Conservation (phyloP, 352 stramenopile species). For the Hyphochytrium catenoides region DNA sequence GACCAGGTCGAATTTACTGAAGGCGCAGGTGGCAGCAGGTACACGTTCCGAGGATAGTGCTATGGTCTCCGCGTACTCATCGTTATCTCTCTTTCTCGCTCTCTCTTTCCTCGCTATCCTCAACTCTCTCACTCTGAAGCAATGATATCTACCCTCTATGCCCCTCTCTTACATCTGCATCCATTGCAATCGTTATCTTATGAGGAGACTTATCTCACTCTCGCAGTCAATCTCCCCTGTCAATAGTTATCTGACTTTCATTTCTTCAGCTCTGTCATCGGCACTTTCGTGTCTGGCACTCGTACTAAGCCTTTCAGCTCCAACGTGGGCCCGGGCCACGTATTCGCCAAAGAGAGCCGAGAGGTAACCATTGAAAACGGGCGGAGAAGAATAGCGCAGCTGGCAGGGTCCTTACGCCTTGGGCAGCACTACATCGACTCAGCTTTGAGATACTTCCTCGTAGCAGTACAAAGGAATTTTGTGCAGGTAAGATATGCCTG, state of each 20-base stretch:
- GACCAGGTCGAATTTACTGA: constrained; percentile 92
- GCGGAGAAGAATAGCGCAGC: constrained; percentile 72
- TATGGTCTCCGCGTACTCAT: no score
- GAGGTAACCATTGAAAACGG: constrained; percentile 88
- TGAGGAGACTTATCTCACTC: no score
- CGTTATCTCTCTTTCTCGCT: no score
- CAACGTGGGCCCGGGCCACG: constrained; percentile 53
- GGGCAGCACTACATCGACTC: constrained; percentile 85
- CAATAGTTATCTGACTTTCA: no score
- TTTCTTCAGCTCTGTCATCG: constrained; percentile 73
- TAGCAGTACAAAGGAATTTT: constrained; percentile 92
- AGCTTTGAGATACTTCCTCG: constrained; percentile 80
- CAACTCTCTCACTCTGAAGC: no score
- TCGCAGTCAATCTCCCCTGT: no score
- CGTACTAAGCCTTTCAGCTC: constrained; percentile 65
- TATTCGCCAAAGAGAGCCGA: constrained; percentile 77
- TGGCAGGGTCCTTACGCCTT: constrained; percentile 75
- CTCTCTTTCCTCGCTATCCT: no score
- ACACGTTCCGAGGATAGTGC: constrained; percentile 1
- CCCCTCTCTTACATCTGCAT: no score
- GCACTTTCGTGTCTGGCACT: constrained; percentile 81
- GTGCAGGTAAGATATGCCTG: constrained; percentile 19
- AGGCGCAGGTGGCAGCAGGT: constrained; percentile 40
- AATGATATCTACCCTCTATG: no score
- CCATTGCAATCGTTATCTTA: no score